phyloP scores from a whole-genome alignment of 805 yeast genomes.

The Kluyveromyces nonfermentans region DNA sequence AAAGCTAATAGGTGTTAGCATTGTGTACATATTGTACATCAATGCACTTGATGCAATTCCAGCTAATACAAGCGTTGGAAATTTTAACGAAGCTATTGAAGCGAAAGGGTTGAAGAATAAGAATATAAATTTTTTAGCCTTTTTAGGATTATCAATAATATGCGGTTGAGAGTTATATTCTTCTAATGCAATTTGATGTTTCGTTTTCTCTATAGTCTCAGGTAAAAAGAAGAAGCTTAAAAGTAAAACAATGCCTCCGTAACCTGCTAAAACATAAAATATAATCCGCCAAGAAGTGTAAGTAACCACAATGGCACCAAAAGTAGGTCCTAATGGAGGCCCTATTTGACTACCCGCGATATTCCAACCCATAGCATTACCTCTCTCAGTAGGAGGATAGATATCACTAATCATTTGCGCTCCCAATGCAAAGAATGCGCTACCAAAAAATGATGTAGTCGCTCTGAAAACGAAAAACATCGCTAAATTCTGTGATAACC shows the following conservation, averaged over 20 bases:
- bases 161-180: conserved; percentile 22
- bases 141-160: conserved; percentile 18
- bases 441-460: conserved; percentile 43
- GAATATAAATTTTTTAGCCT: conserved; percentile 33
- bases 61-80: conserved; percentile 36
- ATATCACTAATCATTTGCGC: conserved; percentile 44
- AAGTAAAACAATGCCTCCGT: conserved; percentile 32
- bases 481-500: conserved; percentile 41
- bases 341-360: conserved; percentile 46
- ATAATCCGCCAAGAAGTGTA: conserved; percentile 45
- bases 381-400: conserved; percentile 41
- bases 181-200: neutral
- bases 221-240: conserved; percentile 35
- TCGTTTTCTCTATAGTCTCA: conserved; percentile 32
- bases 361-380: conserved; percentile 40
- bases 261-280: conserved; percentile 39
- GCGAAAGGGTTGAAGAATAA: conserved; percentile 38
- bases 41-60: conserved; percentile 34
- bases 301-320: conserved; percentile 45
- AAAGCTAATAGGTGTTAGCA: conserved; percentile 46
- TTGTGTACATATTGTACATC: conserved; percentile 41
- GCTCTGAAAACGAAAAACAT: conserved; percentile 47
- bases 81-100: conserved; percentile 34
- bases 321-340: conserved; percentile 42
- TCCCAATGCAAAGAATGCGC: conserved; percentile 46